Evolutionary conservation across 345 rosid genomes (phyloP), one percentile per base, ranked within the genome.

Genomic region (Raphanus raphanistrum): DNA sequence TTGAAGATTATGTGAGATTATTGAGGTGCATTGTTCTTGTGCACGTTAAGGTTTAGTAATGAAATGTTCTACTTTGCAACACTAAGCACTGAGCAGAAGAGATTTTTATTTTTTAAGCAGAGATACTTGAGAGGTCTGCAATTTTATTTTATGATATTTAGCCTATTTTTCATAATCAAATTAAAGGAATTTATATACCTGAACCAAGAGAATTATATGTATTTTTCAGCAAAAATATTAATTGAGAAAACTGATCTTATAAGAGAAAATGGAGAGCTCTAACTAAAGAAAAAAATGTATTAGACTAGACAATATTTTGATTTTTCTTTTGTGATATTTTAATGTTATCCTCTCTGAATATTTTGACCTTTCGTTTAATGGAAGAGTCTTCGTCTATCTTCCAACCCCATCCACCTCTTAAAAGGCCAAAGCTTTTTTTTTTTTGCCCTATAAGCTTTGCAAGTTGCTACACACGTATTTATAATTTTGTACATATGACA

Each of bases 321-420:
- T 16, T 16, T n/a, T 59, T 60, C 50, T 7, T 31, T 16, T 25
- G 13, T 60, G 11, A 4, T 12, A 1, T 29, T 33, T 65, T 6
- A 0, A 72, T 60, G 69, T 58, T 66, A 78, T 72, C 73, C 5
- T 60, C 8, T 60, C 15, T 29, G 28, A 26, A 59, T 58, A 61
- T 4, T 38, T 5, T 73, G 82, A 79, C 82, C 82, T 79, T 79
- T 79, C 75, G 78, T 12, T 16, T 12, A 50, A 36, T 12, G 28
- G 60, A 74, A 74, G 75, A 58, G 76, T 13, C 55, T 31, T 35
- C 17, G 26, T 25, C 43, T 66, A 61, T 54, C 58, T 48, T 48
- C n/a, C 41, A 48, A 66, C 45, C 82, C 64, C 78, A 73, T 72
- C 63, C 7, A 79, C 36, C 74, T 25, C 75, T 32, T 74, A 62